Evolutionary conservation across 2,329 filamentous ascomycete genomes (phyloP).

Genomic region (Pestalotiopsis sp.): DNA sequence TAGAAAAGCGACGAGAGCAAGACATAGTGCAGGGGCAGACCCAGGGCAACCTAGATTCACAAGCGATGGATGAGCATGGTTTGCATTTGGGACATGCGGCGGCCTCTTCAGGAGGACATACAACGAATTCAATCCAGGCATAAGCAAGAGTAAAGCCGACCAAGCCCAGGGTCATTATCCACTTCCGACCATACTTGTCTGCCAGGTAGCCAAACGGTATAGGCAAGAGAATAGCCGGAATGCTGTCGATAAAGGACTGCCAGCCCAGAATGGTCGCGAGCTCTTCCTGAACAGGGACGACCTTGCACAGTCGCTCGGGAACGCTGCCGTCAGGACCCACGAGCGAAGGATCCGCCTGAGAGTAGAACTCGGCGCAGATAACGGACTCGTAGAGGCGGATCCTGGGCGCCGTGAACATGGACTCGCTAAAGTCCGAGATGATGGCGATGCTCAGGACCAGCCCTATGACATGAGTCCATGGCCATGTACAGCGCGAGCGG

Average conservation of each 20-base stretch:
- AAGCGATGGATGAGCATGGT: neutral
- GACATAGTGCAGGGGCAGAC: neutral
- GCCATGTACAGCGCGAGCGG: slow-evolving; percentile 14
- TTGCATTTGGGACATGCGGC: neutral
- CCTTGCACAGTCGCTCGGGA: slow-evolving; percentile 18
- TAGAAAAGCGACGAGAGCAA: slow-evolving; percentile 1
- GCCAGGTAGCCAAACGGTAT: slow-evolving; percentile 15
- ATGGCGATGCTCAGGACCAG: slow-evolving; percentile 10
- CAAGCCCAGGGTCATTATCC: slow-evolving; percentile 14
- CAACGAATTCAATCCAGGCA: slow-evolving; percentile 11
- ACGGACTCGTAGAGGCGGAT: slow-evolving; percentile 20
- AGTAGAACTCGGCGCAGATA: slow-evolving; percentile 14
- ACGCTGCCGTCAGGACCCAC: slow-evolving; percentile 13
- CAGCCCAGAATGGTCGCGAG: slow-evolving; percentile 16
- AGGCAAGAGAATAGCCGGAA: slow-evolving; percentile 15
- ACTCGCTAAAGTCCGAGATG: slow-evolving; percentile 14
- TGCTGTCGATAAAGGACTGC: slow-evolving; percentile 18
- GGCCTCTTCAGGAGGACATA: neutral
- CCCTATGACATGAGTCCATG: slow-evolving; percentile 13
- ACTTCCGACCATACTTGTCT: slow-evolving; percentile 16
- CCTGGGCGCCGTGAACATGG: slow-evolving; percentile 16
- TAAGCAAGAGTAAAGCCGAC: slow-evolving; percentile 11
- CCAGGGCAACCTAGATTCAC: neutral
- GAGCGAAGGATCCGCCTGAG: slow-evolving; percentile 9
- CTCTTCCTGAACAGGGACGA: slow-evolving; percentile 16